Evolutionary conservation across 306 rosid genomes (phyloP).

Genomic region (Citrullus mucosospermus): DNA sequence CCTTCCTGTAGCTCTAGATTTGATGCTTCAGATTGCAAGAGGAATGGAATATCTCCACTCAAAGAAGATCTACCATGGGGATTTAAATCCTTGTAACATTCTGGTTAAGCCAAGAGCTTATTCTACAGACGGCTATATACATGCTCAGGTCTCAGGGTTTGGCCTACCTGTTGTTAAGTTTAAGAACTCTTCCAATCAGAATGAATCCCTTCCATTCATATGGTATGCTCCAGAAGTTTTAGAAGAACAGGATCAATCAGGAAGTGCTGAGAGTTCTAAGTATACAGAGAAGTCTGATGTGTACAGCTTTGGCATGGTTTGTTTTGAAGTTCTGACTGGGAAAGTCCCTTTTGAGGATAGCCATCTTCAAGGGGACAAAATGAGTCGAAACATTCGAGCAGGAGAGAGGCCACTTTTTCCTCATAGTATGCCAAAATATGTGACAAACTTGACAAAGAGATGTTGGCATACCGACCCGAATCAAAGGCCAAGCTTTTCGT

Average conservation of each 20-base stretch:
- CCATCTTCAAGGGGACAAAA: conserved; percentile 87
- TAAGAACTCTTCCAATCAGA: conserved; percentile 41
- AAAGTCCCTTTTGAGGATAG: conserved; percentile 90
- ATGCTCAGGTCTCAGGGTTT: conserved; percentile 62
- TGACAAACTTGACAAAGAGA: conserved; percentile 64
- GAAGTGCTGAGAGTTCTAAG: conserved; percentile 25
- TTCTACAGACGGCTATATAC: conserved; percentile 52
- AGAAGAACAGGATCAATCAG: conserved; percentile 63
- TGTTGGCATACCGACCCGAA: conserved; percentile 76
- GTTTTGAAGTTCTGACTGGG: conserved; percentile 83
- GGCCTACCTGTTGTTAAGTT: conserved; percentile 35
- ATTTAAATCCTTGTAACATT: conserved; percentile 56
- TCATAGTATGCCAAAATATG: conserved; percentile 41
- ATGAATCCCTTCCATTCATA: conserved; percentile 45
- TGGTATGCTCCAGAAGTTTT: conserved; percentile 88
- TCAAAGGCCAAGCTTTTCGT: conserved; percentile 74
- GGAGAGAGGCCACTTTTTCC: conserved; percentile 91
- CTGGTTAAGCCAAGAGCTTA: conserved; percentile 55
- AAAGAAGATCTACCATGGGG: conserved; percentile 57
- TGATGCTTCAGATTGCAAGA: conserved; percentile 90
- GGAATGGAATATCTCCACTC: conserved; percentile 84
- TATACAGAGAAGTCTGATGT: conserved; percentile 69
- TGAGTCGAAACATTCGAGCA: conserved; percentile 78
- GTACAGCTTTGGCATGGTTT: conserved; percentile 89
- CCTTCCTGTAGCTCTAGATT: conserved; percentile 63